Percentiles rank a stretch among this genome's conserved stretches.
Conservation (phyloP, 2,329 filamentous ascomycete species). For the Cytospora leucostoma region DNA sequence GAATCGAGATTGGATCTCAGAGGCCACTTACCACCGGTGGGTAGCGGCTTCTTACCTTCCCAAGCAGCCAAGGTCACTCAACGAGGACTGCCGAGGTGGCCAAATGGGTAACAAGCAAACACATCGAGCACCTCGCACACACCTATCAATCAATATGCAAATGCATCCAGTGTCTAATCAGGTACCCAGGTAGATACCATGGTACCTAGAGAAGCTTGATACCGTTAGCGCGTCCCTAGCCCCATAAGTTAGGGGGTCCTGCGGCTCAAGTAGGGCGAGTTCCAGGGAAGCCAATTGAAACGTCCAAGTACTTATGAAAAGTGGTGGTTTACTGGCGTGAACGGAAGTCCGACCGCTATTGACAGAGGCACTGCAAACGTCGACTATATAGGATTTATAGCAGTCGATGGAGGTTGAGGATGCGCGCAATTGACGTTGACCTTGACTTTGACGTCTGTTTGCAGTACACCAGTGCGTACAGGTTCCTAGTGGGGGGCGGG, state of each 20-base stretch:
- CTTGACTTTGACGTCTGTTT: not conserved
- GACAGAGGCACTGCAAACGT: not conserved
- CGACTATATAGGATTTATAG: not conserved
- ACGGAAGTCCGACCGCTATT: not conserved
- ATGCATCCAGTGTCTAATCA: too few species aligned
- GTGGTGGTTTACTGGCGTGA: too few species aligned
- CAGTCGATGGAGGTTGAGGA: not conserved
- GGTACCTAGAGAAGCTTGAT: too few species aligned
- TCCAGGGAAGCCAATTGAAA: too few species aligned
- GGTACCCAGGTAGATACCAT: too few species aligned
- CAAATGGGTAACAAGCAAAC: not conserved
- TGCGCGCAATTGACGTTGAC: not conserved
- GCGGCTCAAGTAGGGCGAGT: too few species aligned
- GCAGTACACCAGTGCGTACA: not conserved
- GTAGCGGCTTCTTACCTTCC: not conserved
- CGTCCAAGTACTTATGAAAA: too few species aligned
- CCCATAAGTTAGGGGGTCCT: too few species aligned
- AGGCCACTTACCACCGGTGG: not conserved
- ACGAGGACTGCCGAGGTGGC: not conserved
- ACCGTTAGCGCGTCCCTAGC: too few species aligned
- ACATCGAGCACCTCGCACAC: too few species aligned
- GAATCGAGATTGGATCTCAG: not conserved
- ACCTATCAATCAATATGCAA: too few species aligned
- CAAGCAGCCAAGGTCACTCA: not conserved
- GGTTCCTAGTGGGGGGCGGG: constrained; percentile 1